Percentiles rank a stretch among this genome's conserved stretches.
phyloP scores from a whole-genome alignment of 768 basidiomycete species.

The Rhizopogon sp. region DNA sequence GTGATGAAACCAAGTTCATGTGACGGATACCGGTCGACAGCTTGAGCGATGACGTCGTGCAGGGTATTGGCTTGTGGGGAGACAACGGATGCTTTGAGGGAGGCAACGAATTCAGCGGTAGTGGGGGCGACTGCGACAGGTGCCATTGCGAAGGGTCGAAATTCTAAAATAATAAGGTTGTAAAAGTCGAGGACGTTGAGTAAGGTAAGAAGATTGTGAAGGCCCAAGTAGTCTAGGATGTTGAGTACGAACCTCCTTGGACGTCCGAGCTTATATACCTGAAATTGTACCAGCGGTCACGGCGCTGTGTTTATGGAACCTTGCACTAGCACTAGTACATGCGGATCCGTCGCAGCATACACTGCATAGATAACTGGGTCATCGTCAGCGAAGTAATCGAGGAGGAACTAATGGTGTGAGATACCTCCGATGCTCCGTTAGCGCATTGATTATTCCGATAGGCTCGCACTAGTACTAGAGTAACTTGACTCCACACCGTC shows the following conservation, averaged over 20 bases:
- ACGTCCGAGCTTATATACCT: slow-evolving; percentile 16
- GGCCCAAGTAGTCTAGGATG: neutral
- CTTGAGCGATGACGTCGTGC: slow-evolving; percentile 18
- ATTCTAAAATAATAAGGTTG: neutral
- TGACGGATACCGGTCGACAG: slow-evolving; percentile 13
- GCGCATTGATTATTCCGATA: neutral
- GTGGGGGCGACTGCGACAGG: slow-evolving; percentile 1
- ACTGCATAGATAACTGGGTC: neutral
- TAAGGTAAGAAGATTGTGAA: neutral
- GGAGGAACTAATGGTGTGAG: neutral
- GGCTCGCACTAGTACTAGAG: neutral
- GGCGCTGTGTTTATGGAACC: too few relatives aligned
- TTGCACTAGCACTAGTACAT: neutral
- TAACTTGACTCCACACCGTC: too few relatives aligned
- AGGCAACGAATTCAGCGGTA: too few relatives aligned
- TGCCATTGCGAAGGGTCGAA: slow-evolving; percentile 9
- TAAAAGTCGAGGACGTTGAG: neutral
- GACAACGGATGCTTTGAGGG: slow-evolving; percentile 3
- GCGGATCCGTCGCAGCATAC: neutral
- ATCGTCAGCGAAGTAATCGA: neutral
- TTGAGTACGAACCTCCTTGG: neutral
- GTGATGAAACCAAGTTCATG: slow-evolving; percentile 24
- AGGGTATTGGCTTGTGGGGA: slow-evolving; percentile 11
- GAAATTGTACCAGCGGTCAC: neutral
- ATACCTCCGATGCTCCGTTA: neutral